Conservation (phyloP, 768 basidiomycete species). For the Lentinula detonsa region DNA sequence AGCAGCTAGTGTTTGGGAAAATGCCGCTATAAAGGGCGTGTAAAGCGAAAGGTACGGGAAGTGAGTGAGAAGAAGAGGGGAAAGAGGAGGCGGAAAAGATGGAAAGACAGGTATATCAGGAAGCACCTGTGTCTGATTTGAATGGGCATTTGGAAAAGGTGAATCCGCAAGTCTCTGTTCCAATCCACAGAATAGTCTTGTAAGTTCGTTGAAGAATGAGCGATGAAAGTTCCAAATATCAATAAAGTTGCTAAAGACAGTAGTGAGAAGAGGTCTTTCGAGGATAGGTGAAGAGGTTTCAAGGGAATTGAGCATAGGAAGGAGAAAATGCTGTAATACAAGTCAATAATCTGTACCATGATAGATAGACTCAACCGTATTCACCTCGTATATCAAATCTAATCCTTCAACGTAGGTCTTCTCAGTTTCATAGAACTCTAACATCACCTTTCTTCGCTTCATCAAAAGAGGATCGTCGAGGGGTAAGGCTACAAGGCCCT, state of each 20-base stretch:
- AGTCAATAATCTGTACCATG: not conserved
- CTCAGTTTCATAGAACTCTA: constrained; percentile 81
- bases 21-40: constrained; percentile 78
- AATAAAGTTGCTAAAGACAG: constrained; percentile 83
- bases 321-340: constrained; percentile 64
- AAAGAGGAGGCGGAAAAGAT: constrained; percentile 38
- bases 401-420: constrained; percentile 75
- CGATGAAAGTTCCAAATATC: constrained; percentile 89
- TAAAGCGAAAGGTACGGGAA: constrained; percentile 88
- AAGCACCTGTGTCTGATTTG: constrained; percentile 14
- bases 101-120: constrained; percentile 24
- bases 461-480: constrained; percentile 41
- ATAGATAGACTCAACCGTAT: constrained; percentile 18
- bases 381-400: constrained; percentile 74
- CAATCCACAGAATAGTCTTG: constrained; percentile 29
- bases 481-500: constrained; percentile 18
- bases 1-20: constrained; percentile 57
- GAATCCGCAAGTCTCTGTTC: not conserved
- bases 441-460: constrained; percentile 66
- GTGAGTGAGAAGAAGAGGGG: constrained; percentile 66
- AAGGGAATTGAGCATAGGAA: constrained; percentile 71
- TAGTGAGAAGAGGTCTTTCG: constrained; percentile 59
- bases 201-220: constrained; percentile 61
- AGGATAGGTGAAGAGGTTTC: constrained; percentile 53
- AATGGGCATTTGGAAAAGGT: constrained; percentile 6